Conservation (phyloP, 768 basidiomycete genomes). For the Boletus subparvulus region DNA sequence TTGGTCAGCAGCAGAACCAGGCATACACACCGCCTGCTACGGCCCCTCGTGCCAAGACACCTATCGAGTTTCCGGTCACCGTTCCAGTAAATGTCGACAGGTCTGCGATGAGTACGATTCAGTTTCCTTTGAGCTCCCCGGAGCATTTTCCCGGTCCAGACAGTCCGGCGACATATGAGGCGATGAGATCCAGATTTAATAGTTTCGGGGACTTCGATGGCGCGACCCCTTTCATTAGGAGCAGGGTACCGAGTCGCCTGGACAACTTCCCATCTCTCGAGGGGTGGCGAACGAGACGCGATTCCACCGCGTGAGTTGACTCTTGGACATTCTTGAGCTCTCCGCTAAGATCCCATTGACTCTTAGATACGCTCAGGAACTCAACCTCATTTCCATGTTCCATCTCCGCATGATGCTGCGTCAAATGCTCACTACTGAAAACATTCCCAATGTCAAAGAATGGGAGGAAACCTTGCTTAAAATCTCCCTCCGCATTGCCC, state of each 20-base stretch:
- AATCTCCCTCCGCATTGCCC: conserved; percentile 82
- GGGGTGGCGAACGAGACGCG: conserved; percentile 84
- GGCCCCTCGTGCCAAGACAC: conserved; percentile 47
- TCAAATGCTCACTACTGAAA: conserved; percentile 83
- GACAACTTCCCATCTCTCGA: conserved; percentile 56
- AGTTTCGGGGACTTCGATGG: conserved; percentile 74
- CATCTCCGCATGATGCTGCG: conserved; percentile 89
- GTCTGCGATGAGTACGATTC: conserved; percentile 62
- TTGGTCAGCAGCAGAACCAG: conserved; percentile 39
- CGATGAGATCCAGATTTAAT: conserved; percentile 61
- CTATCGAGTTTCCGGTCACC: conserved; percentile 57
- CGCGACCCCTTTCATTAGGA: conserved; percentile 78
- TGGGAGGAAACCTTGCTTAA: conserved; percentile 87
- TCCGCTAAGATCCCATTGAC: background rate
- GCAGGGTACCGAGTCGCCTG: conserved; percentile 77
- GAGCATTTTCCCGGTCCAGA: conserved; percentile 54
- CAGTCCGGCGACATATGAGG: conserved; percentile 51
- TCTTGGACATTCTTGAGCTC: background rate
- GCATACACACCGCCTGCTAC: conserved; percentile 27
- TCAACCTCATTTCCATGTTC: conserved; percentile 82
- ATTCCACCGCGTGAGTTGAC: conserved; percentile 80
- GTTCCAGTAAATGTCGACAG: conserved; percentile 52
- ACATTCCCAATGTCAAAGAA: conserved; percentile 76
- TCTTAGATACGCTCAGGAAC: conserved; percentile 73
- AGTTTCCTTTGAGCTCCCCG: conserved; percentile 79